Conservation (phyloP, 306 rosid genomes). For the Cicer yamashitae region DNA sequence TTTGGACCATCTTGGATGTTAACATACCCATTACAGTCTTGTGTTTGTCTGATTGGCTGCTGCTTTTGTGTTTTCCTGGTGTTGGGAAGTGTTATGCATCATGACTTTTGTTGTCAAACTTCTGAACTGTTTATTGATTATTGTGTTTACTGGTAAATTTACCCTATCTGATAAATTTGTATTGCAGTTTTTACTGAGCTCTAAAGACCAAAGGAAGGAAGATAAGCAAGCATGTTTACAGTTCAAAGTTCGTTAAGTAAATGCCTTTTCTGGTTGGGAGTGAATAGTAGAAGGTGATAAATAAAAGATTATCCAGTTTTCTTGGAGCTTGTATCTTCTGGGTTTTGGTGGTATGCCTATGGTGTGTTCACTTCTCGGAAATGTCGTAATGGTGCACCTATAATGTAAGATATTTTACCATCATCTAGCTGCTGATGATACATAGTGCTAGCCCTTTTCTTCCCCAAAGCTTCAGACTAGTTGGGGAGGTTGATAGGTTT, state of each 20-base stretch:
- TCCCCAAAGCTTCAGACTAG: constrained; percentile 49
- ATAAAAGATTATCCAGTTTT: constrained; percentile 54
- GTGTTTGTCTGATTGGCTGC: constrained; percentile 3
- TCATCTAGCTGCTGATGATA: constrained; percentile 50
- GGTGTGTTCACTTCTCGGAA: constrained; percentile 59
- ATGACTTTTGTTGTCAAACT: neutral
- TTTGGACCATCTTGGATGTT: constrained; percentile 10
- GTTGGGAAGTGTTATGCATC: neutral
- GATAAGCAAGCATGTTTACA: constrained; percentile 54
- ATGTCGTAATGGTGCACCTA: constrained; percentile 52
- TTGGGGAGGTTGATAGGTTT: constrained; percentile 51
- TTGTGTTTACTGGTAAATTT: constrained; percentile 15
- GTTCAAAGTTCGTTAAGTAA: constrained; percentile 57
- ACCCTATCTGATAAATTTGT: neutral
- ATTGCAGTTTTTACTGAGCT: constrained; percentile 64
- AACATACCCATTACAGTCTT: neutral
- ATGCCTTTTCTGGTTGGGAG: constrained; percentile 76
- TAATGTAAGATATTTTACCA: constrained; percentile 47
- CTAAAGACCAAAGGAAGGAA: constrained; percentile 57
- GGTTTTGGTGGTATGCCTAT: constrained; percentile 63
- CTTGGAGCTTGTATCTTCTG: constrained; percentile 58
- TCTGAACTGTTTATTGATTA: constrained; percentile 31
- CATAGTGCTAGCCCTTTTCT: constrained; percentile 41
- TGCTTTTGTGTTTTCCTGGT: constrained; percentile 25
- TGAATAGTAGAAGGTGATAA: constrained; percentile 75